phyloP scores from a whole-genome alignment of 257 asterid species.

The Asclepias syriaca region DNA sequence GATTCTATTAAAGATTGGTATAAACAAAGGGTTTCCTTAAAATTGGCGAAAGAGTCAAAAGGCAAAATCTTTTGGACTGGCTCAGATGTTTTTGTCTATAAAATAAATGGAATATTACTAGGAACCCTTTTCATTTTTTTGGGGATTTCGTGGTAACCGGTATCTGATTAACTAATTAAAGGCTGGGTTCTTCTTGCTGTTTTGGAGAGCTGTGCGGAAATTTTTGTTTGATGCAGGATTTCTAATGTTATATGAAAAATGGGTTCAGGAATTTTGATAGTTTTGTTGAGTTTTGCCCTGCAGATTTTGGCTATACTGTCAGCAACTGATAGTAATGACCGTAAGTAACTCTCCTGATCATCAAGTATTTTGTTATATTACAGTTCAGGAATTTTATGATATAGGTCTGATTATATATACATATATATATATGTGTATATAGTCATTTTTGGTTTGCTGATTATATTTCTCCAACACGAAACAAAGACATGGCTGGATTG shows the following conservation, averaged over 20 bases:
- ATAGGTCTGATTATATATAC: neutral
- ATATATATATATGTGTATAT: neutral
- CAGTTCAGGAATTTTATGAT: neutral
- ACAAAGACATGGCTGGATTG: neutral
- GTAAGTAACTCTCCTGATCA: slow-evolving; percentile 32
- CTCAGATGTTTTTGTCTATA: slow-evolving; percentile 4
- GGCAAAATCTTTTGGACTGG: slow-evolving; percentile 1
- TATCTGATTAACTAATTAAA: neutral
- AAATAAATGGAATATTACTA: neutral
- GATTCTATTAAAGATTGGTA: neutral
- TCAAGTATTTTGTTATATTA: neutral
- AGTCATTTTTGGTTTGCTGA: neutral
- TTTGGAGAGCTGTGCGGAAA: slow-evolving; percentile 3
- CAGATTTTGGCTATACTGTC: slow-evolving; percentile 34
- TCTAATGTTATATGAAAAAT: slow-evolving; percentile 29
- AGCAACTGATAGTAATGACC: slow-evolving; percentile 41
- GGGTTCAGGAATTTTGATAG: slow-evolving; percentile 28
- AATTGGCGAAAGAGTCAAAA: neutral
- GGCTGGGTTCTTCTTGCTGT: neutral
- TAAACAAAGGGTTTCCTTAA: neutral
- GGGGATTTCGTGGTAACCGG: neutral
- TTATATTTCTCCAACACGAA: neutral
- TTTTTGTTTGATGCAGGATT: neutral
- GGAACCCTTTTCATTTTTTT: neutral
- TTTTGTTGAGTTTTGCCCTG: slow-evolving; percentile 30